phyloP scores from a whole-genome alignment of 495 filamentous ascomycete species.

The Aspergillus cristatus region DNA sequence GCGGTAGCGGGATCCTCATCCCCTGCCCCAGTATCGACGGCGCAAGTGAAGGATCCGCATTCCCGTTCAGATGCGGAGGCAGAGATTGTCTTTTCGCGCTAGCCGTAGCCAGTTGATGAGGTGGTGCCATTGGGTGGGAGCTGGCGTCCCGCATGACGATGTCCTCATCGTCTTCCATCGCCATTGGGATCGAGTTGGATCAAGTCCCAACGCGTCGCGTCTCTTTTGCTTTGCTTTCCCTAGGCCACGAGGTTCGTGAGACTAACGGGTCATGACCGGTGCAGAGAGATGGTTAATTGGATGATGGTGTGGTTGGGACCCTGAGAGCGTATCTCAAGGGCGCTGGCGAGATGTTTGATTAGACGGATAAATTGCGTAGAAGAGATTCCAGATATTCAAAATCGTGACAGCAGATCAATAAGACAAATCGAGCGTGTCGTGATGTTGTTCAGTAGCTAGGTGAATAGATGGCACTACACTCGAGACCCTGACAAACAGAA shows the following conservation, averaged over 20 bases:
- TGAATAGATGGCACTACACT: too few species aligned
- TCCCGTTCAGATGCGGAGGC: slow-evolving; percentile 10
- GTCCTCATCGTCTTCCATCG: slow-evolving; percentile 33
- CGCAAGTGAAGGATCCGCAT: slow-evolving; percentile 18
- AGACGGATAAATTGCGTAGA: too few species aligned
- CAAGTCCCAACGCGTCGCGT: background rate
- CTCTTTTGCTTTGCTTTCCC: slow-evolving; percentile 5
- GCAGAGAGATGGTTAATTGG: too few species aligned
- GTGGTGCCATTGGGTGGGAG: slow-evolving; percentile 12
- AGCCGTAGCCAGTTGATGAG: slow-evolving; percentile 7
- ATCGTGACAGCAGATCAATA: too few species aligned
- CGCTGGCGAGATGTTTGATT: too few species aligned
- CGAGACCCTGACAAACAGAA: too few species aligned
- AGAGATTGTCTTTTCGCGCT: slow-evolving; percentile 6
- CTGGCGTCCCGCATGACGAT: slow-evolving; percentile 30
- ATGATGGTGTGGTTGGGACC: too few species aligned
- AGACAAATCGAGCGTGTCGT: too few species aligned
- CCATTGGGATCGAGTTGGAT: slow-evolving; percentile 2
- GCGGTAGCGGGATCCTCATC: slow-evolving; percentile 9
- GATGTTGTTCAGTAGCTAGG: too few species aligned
- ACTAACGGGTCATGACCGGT: slow-evolving; percentile 6
- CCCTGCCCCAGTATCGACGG: slow-evolving; percentile 19
- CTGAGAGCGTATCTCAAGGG: too few species aligned
- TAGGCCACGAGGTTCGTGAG: background rate
- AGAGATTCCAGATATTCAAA: too few species aligned